Percentiles rank a stretch among this genome's conserved stretches.
phyloP scores from a whole-genome alignment of 192 early-diverging fungal genomes.

The Entomortierella parvispora region DNA sequence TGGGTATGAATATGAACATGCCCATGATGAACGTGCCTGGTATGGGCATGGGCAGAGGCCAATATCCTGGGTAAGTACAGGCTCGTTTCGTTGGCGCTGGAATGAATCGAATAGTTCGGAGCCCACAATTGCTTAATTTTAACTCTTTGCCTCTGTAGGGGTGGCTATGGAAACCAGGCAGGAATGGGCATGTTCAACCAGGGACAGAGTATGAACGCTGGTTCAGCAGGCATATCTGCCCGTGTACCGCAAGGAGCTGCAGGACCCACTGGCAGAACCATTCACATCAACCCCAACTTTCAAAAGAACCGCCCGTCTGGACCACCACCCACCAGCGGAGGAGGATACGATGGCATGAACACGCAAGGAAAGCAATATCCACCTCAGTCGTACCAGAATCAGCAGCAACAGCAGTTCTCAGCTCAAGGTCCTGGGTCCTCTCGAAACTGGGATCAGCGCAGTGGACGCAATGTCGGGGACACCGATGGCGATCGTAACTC shows the following conservation, averaged over 20 bases:
- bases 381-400: constrained; percentile 2
- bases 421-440: background rate
- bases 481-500: constrained; percentile 3
- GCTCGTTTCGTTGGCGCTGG: background rate
- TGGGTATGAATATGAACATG: constrained; percentile 28
- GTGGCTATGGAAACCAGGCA: constrained; percentile 29
- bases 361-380: background rate
- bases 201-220: constrained; percentile 5
- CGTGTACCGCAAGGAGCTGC: background rate
- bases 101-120: background rate
- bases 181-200: constrained; percentile 17
- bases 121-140: background rate
- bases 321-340: background rate
- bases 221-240: constrained; percentile 10
- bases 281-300: constrained; percentile 51
- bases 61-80: constrained; percentile 22
- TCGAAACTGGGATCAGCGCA: constrained; percentile 4
- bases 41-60: constrained; percentile 15
- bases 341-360: background rate
- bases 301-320: constrained; percentile 25
- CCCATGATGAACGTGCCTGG: no score
- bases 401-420: constrained; percentile 10
- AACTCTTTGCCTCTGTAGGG: background rate
- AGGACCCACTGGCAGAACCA: constrained; percentile 25
- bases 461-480: background rate